phyloP scores from a whole-genome alignment of 495 filamentous ascomycete genomes.

The Penicillium desertorum region DNA sequence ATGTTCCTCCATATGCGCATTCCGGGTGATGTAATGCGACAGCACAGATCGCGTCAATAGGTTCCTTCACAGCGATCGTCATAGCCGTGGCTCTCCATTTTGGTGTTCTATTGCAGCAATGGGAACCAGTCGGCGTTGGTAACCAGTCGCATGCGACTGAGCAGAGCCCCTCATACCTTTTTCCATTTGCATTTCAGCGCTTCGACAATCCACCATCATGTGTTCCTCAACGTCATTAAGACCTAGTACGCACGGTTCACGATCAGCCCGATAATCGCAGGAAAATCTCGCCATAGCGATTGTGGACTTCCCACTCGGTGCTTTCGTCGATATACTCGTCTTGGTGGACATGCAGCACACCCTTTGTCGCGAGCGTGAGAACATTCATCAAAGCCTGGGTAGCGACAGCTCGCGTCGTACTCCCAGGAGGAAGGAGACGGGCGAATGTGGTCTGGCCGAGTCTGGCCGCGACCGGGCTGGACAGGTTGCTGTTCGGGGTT shows the following conservation, averaged over 20 bases:
- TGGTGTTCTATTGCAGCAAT: background rate
- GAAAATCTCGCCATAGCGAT: constrained; percentile 37
- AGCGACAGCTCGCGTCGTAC: constrained; percentile 58
- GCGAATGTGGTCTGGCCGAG: constrained; percentile 51
- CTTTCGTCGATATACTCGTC: constrained; percentile 25
- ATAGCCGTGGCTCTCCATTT: background rate
- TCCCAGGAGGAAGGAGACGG: constrained; percentile 54
- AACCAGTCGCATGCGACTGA: background rate
- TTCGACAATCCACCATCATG: background rate
- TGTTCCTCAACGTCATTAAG: background rate
- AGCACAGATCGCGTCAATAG: constrained; percentile 9
- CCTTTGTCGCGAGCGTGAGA: constrained; percentile 67
- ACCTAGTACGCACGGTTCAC: background rate
- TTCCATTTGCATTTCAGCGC: background rate
- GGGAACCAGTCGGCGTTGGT: background rate
- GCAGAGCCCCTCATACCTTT: background rate
- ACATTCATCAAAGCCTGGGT: constrained; percentile 74
- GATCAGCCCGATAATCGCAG: constrained; percentile 19
- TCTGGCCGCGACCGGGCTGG: background rate
- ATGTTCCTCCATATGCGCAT: constrained; percentile 2
- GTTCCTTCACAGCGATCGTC: background rate
- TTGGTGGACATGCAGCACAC: constrained; percentile 38
- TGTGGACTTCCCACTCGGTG: constrained; percentile 22
- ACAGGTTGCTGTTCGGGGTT: background rate
- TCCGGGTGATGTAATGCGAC: constrained; percentile 6